Conservation (phyloP, 768 basidiomycete genomes). For the Russula olivacea region DNA sequence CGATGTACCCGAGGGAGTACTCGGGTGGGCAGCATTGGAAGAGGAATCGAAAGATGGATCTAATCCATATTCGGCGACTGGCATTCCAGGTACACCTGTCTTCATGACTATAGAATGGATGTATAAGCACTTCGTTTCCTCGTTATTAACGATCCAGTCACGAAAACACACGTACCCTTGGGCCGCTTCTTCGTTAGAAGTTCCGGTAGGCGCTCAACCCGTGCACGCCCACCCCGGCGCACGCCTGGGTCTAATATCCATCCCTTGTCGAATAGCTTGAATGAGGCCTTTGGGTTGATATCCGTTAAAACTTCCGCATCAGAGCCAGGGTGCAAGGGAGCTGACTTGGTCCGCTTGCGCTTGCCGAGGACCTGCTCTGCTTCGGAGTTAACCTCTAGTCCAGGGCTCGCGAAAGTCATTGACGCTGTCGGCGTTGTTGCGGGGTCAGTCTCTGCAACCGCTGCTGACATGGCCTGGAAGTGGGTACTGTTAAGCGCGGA, state of each 20-base stretch:
- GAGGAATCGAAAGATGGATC: not conserved
- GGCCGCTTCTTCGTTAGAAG: conserved; percentile 39
- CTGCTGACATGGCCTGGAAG: conserved; percentile 22
- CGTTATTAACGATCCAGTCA: conserved; percentile 26
- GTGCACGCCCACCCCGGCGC: conserved; percentile 53
- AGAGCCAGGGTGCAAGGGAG: conserved; percentile 32
- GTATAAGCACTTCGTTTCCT: conserved; percentile 13
- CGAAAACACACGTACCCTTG: conserved; percentile 47
- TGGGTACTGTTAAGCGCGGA: conserved; percentile 40
- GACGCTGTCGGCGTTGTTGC: not conserved
- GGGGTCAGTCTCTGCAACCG: conserved; percentile 5
- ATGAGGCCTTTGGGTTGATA: conserved; percentile 66
- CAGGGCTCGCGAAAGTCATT: not conserved
- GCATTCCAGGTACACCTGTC: not conserved
- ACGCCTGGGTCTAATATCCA: conserved; percentile 82
- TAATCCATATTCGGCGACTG: not conserved
- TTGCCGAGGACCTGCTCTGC: conserved; percentile 18
- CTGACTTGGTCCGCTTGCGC: conserved; percentile 19
- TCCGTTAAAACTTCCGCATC: conserved; percentile 58
- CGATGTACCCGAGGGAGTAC: not conserved
- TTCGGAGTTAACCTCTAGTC: not conserved
- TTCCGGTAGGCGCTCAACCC: conserved; percentile 39
- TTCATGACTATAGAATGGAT: conserved; percentile 3
- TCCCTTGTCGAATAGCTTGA: conserved; percentile 76
- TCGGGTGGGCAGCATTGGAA: not conserved